phyloP scores from a whole-genome alignment of 164 flowering plant genomes.

The Stephania yunnanensis region DNA sequence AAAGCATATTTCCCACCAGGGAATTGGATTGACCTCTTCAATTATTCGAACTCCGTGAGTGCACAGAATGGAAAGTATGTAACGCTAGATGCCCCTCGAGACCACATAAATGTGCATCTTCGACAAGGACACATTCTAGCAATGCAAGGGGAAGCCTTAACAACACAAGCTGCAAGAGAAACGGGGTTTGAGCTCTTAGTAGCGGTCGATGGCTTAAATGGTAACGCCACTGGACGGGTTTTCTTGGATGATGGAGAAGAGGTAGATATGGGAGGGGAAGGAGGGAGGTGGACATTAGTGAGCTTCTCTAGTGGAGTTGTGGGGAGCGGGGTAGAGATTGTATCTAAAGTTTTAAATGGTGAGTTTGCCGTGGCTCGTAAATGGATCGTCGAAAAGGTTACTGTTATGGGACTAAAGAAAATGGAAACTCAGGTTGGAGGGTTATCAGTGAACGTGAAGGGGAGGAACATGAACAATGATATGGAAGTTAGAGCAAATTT shows the following conservation, averaged over 20 bases:
- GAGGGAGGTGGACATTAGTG: slow-evolving; percentile 51
- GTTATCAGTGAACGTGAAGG: background rate
- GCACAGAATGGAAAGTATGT: slow-evolving; percentile 30
- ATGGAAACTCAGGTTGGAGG: background rate
- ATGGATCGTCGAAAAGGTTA: slow-evolving; percentile 50
- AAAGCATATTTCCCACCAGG: slow-evolving; percentile 74
- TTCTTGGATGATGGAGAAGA: slow-evolving; percentile 76
- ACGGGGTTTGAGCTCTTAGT: slow-evolving; percentile 57
- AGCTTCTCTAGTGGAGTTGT: slow-evolving; percentile 25
- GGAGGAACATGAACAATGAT: background rate
- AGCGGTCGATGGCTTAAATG: slow-evolving; percentile 23
- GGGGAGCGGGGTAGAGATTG: slow-evolving; percentile 19
- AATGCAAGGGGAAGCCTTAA: slow-evolving; percentile 68
- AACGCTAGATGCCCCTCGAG: slow-evolving; percentile 49
- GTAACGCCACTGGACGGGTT: slow-evolving; percentile 43
- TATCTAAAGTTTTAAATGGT: slow-evolving; percentile 46
- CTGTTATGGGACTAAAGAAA: slow-evolving; percentile 40
- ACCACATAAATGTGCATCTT: slow-evolving; percentile 63
- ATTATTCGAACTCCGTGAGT: slow-evolving; percentile 36
- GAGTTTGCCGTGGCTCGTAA: slow-evolving; percentile 41
- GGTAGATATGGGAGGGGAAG: slow-evolving; percentile 46
- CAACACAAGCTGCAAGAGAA: slow-evolving; percentile 46
- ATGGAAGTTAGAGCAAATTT: background rate
- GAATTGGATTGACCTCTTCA: slow-evolving; percentile 67
- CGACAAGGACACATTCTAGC: slow-evolving; percentile 59